phyloP scores from a whole-genome alignment of 192 early-diverging fungal species.

The Rhizoclosmatium sp. region DNA sequence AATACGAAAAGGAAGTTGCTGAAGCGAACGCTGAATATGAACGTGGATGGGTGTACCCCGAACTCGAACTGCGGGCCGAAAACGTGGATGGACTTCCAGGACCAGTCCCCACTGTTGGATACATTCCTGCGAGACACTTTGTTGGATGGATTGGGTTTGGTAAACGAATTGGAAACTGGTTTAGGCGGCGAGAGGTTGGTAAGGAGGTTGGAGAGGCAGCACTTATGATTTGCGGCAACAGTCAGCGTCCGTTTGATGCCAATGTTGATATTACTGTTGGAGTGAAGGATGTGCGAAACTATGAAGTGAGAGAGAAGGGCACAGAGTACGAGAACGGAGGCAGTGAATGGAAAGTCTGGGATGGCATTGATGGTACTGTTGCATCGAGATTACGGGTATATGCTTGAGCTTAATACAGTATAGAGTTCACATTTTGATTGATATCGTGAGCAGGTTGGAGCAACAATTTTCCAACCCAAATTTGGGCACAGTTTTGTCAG shows the following conservation, averaged over 20 bases:
- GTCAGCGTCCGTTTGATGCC: background rate
- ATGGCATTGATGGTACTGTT: background rate
- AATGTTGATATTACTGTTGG: slow-evolving; percentile 1
- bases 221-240: background rate
- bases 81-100: background rate
- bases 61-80: background rate
- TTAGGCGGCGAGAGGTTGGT: slow-evolving; percentile 5
- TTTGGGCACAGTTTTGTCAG: too few relatives aligned
- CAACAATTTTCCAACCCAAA: too few relatives aligned
- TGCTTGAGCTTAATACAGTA: background rate
- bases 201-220: slow-evolving; percentile 14
- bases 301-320: background rate
- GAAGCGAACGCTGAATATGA: slow-evolving; percentile 23
- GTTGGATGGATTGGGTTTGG: slow-evolving; percentile 29
- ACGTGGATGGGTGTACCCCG: slow-evolving; percentile 6
- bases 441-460: too few relatives aligned
- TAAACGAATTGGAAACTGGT: slow-evolving; percentile 3
- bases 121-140: background rate
- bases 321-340: slow-evolving; percentile 16
- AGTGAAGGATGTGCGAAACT: slow-evolving; percentile 3
- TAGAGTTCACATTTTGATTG: too few relatives aligned
- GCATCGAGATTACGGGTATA: background rate
- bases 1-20: slow-evolving; percentile 12
- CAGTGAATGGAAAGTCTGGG: slow-evolving; percentile 20
- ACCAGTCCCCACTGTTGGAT: slow-evolving; percentile 2